Evolutionary conservation across 2,329 filamentous ascomycete species (phyloP).

Genomic region (Pochonia chlamydosporia): DNA sequence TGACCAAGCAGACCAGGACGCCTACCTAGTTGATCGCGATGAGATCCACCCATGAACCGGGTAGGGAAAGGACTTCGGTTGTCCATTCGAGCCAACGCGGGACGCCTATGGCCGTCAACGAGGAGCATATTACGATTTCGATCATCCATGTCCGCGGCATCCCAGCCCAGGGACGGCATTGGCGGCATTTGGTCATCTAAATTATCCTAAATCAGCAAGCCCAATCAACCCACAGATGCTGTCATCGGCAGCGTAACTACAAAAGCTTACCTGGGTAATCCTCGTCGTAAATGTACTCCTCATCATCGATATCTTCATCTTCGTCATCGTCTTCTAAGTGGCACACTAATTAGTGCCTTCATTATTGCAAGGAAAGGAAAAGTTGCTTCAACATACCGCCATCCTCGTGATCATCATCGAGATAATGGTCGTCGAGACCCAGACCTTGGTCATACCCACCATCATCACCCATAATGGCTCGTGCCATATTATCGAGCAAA

Average conservation of each 20-base stretch:
- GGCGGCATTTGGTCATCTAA: slow-evolving; percentile 22
- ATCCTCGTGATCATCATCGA: slow-evolving; percentile 54
- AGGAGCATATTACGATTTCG: slow-evolving; percentile 39
- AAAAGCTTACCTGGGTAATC: slow-evolving; percentile 48
- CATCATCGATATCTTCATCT: slow-evolving; percentile 66
- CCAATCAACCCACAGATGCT: background rate
- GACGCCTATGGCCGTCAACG: slow-evolving; percentile 42
- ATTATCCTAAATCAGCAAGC: background rate
- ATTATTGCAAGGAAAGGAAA: background rate
- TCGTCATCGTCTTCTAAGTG: slow-evolving; percentile 49
- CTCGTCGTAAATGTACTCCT: slow-evolving; percentile 57
- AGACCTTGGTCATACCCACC: slow-evolving; percentile 48
- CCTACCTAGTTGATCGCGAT: slow-evolving; percentile 48
- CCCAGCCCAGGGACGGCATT: slow-evolving; percentile 51
- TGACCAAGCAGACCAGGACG: background rate
- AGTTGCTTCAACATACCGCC: slow-evolving; percentile 34
- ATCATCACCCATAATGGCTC: slow-evolving; percentile 48
- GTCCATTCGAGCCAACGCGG: slow-evolving; percentile 26
- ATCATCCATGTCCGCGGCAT: slow-evolving; percentile 46
- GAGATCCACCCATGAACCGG: slow-evolving; percentile 45
- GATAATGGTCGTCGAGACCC: slow-evolving; percentile 45
- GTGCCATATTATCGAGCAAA: slow-evolving; percentile 48
- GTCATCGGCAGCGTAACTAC: background rate
- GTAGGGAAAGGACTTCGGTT: slow-evolving; percentile 56
- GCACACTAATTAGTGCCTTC: background rate